phyloP scores from a whole-genome alignment of 768 basidiomycete species.

The Leucosporidium scottii region DNA sequence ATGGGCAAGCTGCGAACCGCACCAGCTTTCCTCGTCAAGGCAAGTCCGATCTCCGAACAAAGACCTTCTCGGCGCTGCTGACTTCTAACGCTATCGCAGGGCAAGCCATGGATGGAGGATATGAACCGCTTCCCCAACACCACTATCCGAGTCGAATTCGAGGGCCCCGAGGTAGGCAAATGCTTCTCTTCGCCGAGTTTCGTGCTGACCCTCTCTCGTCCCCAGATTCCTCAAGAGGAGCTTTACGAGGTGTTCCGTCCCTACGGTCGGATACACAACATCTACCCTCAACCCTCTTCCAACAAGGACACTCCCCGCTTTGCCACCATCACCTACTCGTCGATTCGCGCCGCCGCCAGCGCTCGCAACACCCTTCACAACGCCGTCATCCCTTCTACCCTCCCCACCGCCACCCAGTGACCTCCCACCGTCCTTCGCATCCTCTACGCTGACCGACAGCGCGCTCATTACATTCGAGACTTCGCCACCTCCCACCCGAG shows the following conservation, averaged over 20 bases:
- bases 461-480: conserved; percentile 54
- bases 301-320: conserved; percentile 63
- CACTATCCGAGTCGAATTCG: conserved; percentile 69
- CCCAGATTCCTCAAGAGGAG: conserved; percentile 36
- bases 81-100: conserved; percentile 44
- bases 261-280: conserved; percentile 69
- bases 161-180: conserved; percentile 79
- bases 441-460: conserved; percentile 47
- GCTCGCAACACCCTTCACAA: conserved; percentile 79
- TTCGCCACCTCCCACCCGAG: conserved; percentile 84
- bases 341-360: conserved; percentile 62
- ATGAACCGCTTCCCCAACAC: conserved; percentile 72
- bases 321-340: conserved; percentile 57
- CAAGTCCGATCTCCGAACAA: not conserved
- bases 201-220: not conserved
- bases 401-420: not conserved
- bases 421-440: conserved; percentile 31
- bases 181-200: not conserved
- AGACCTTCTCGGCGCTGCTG: conserved; percentile 53
- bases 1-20: conserved; percentile 44
- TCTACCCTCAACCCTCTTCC: conserved; percentile 55
- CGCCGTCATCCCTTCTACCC: conserved; percentile 37
- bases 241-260: conserved; percentile 68
- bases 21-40: conserved; percentile 52
- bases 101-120: conserved; percentile 81